Conservation (phyloP, 2,329 filamentous ascomycete genomes). For the Venturia aucupariae region DNA sequence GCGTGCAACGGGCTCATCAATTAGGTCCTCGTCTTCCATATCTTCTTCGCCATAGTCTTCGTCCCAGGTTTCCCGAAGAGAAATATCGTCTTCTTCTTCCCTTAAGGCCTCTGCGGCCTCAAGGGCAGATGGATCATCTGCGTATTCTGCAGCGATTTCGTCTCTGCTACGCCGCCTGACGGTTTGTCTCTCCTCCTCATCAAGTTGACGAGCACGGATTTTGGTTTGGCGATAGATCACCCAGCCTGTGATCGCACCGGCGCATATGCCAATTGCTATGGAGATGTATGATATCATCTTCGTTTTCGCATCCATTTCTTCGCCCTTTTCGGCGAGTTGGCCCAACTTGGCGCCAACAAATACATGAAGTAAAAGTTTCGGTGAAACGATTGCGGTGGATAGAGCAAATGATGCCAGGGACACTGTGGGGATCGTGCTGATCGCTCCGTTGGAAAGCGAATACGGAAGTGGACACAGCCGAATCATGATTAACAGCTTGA, state of each 20-base stretch:
- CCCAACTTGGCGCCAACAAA: slow-evolving; percentile 85
- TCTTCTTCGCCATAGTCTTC: slow-evolving; percentile 38
- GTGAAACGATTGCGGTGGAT: slow-evolving; percentile 72
- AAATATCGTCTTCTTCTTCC: slow-evolving; percentile 44
- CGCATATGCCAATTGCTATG: slow-evolving; percentile 60
- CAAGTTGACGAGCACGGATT: slow-evolving; percentile 39
- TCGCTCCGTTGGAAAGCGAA: slow-evolving; percentile 84
- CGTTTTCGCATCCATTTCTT: slow-evolving; percentile 69
- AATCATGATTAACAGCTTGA: slow-evolving; percentile 85
- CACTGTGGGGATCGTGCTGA: slow-evolving; percentile 88
- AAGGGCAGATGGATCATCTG: slow-evolving; percentile 35
- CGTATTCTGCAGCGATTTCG: slow-evolving; percentile 16
- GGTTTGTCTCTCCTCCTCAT: slow-evolving; percentile 31
- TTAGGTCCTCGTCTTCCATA: slow-evolving; percentile 17
- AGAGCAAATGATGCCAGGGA: slow-evolving; percentile 64
- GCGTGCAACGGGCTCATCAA: slow-evolving; percentile 12
- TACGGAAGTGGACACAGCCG: slow-evolving; percentile 88
- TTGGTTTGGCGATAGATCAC: slow-evolving; percentile 66
- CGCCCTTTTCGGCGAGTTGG: slow-evolving; percentile 70
- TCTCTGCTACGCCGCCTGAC: slow-evolving; percentile 22
- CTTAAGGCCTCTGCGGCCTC: slow-evolving; percentile 30
- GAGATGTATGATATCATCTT: slow-evolving; percentile 76
- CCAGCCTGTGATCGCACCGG: slow-evolving; percentile 69
- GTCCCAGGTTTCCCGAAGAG: slow-evolving; percentile 43
- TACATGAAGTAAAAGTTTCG: slow-evolving; percentile 83